Evolutionary conservation across 176 grass and related monocot species (phyloP), one percentile per base, ranked within the genome.

Genomic region (Rhynchospora tenuis): DNA sequence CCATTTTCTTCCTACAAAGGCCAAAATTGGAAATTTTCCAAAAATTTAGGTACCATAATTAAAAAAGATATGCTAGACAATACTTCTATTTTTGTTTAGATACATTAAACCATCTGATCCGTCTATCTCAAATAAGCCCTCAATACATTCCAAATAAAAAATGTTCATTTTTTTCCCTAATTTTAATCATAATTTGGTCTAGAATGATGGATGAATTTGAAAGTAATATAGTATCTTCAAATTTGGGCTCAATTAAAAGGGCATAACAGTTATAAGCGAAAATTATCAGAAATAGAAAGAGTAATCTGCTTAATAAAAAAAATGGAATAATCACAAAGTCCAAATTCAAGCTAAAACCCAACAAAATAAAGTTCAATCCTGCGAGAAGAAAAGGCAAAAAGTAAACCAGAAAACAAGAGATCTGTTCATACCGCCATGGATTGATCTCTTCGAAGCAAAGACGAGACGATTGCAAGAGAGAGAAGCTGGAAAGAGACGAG

Each of bases 1-100:
- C 94, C 94, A 74, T 90, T 88, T 66, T 97, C 94, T 87, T 97
- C 90, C 94, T 94, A 76, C 4, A 64, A 56, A 48, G 14, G 15
- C 14, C n/a, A 64, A 81, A 80, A 63, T 81, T 22, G 78, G 0
- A 45, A 58, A 61, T 4, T 20, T 20, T 10, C 29, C 3, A 62
- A 80, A 22, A 81, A 24, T 9, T 60, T 16, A 76, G 17, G 67
- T 28, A 0, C 29, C 27, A 63, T 63, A 61, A 81, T 81, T 12
- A 20, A 63, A 20, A 63, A 55, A 58, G 29, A 2, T 57, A 50
- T 9, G 16, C 2, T 4, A 71, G 17, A 45, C 67, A 45, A 7
- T 46, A 71, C 16, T 71, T 20, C 16, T 71, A 45, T 17, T 1
- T 44, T 70, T 44, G 14, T n/a, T 8, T 13, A 47, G 9, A 79